Evolutionary conservation across 768 basidiomycete genomes (phyloP).

Genomic region (Auriculariales sp.): DNA sequence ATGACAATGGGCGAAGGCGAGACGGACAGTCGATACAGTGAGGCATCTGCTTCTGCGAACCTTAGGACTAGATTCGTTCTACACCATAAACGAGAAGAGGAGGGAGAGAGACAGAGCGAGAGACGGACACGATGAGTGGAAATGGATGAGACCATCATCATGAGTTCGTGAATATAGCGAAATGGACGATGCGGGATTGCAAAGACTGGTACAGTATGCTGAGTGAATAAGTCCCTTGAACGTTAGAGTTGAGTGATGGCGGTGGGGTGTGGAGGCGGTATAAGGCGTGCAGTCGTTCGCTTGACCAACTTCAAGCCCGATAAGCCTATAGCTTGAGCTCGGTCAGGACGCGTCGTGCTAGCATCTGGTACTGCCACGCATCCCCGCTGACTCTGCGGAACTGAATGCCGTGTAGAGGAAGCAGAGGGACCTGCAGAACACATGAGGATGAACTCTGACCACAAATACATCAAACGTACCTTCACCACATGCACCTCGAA

Average conservation of each 20-base stretch:
- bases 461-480: constrained; percentile 29
- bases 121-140: too few species aligned
- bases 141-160: not conserved
- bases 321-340: constrained; percentile 63
- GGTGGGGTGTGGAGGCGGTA: not conserved
- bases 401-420: constrained; percentile 89
- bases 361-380: constrained; percentile 96
- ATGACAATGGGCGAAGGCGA: not conserved
- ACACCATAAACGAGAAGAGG: not conserved
- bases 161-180: not conserved
- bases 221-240: not conserved
- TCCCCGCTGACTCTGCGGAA: constrained; percentile 84
- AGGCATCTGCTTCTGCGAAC: too few species aligned
- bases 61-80: not conserved
- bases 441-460: not conserved
- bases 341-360: constrained; percentile 75
- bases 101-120: not conserved
- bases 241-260: not conserved
- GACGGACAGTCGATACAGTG: not conserved
- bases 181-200: not conserved
- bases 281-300: not conserved
- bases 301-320: too few species aligned
- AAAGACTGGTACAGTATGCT: not conserved
- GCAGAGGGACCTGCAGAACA: constrained; percentile 62
- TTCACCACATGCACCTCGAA: constrained; percentile 98